Evolutionary conservation across 495 filamentous ascomycete genomes (phyloP).

Genomic region (Annulohypoxylon stygium): DNA sequence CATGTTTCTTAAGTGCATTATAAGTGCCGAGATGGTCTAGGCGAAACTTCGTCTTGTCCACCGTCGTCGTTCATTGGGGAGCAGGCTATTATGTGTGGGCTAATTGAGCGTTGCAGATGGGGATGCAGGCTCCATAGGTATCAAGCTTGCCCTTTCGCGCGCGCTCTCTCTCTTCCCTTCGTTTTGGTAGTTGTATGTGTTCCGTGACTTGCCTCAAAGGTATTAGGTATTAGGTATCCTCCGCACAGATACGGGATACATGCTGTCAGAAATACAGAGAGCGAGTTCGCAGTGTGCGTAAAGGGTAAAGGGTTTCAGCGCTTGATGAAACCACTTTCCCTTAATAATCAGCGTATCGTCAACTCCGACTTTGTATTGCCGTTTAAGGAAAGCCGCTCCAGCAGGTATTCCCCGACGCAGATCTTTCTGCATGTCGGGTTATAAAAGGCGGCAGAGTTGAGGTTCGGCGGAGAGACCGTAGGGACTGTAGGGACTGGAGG

Average conservation of each 20-base stretch:
- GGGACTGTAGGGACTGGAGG: neutral
- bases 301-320: slow-evolving; percentile 35
- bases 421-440: slow-evolving; percentile 30
- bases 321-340: slow-evolving; percentile 47
- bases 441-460: slow-evolving; percentile 29
- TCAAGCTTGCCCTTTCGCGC: neutral
- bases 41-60: slow-evolving; percentile 42
- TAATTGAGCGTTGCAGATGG: slow-evolving; percentile 45
- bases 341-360: slow-evolving; percentile 40
- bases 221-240: slow-evolving; percentile 18
- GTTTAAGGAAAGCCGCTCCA: slow-evolving; percentile 39
- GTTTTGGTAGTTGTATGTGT: neutral
- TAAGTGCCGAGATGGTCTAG: slow-evolving; percentile 48
- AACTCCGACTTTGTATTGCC: slow-evolving; percentile 33
- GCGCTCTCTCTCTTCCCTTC: slow-evolving; percentile 22
- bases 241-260: slow-evolving; percentile 13
- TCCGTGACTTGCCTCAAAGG: slow-evolving; percentile 18
- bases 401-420: slow-evolving; percentile 21
- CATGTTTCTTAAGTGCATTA: slow-evolving; percentile 51
- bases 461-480: slow-evolving; percentile 16
- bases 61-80: slow-evolving; percentile 41
- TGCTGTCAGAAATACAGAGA: slow-evolving; percentile 24
- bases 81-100: slow-evolving; percentile 45
- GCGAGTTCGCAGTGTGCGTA: neutral
- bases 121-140: slow-evolving; percentile 25